phyloP scores from a whole-genome alignment of 2,329 filamentous ascomycete genomes.

The Cryphonectria parasitica region DNA sequence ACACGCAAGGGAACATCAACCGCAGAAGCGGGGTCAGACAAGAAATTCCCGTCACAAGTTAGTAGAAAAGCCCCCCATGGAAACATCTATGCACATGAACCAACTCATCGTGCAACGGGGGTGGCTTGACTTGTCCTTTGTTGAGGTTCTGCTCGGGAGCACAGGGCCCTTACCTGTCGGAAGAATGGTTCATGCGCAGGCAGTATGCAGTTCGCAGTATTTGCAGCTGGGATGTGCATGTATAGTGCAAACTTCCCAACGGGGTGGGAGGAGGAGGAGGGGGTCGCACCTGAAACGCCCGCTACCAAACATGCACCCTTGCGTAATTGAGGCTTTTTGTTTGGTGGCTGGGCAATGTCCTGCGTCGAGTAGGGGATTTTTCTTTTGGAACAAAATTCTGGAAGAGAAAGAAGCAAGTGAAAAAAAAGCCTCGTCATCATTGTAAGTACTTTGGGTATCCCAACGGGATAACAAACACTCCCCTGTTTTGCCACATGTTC shows the following conservation, averaged over 20 bases:
- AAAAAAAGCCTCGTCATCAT: background rate
- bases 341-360: background rate
- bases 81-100: background rate
- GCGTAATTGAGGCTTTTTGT: background rate
- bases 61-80: background rate
- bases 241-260: background rate
- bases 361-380: background rate
- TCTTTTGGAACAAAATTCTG: too few relatives aligned
- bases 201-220: background rate
- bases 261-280: background rate
- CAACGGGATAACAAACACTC: background rate
- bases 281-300: constrained; percentile 1
- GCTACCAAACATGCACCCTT: background rate
- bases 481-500: background rate
- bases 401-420: background rate
- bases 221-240: background rate
- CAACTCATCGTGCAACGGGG: too few relatives aligned
- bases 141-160: background rate
- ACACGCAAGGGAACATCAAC: background rate
- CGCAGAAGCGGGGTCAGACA: background rate
- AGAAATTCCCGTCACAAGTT: background rate
- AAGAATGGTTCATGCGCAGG: constrained; percentile 5
- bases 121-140: too few relatives aligned
- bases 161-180: background rate
- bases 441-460: background rate